A percentile compares a stretch with the other conserved stretches of the same genome.
Conservation (phyloP, 2,329 filamentous ascomycete genomes). For the Botrytis porri region DNA sequence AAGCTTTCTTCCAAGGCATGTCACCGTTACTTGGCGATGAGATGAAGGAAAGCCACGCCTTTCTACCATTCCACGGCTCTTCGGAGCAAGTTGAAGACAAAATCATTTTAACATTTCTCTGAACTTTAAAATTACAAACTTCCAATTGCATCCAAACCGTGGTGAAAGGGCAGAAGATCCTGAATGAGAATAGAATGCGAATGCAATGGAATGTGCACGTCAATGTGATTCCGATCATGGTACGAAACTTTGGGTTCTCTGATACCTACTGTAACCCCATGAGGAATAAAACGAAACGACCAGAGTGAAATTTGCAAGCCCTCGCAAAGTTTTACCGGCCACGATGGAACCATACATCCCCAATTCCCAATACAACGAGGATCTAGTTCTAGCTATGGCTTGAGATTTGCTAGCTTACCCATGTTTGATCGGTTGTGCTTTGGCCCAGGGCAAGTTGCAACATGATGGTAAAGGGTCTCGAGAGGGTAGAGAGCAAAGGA, state of each 20-base stretch:
- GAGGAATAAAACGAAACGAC: conserved; percentile 4
- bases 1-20: conserved; percentile 19
- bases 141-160: neutral
- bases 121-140: neutral
- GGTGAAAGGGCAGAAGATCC: neutral
- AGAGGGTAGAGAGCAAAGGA: neutral
- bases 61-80: neutral
- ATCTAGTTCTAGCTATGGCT: neutral
- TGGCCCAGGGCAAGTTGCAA: neutral
- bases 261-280: neutral
- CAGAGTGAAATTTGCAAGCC: neutral
- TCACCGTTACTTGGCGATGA: conserved; percentile 17
- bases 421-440: neutral
- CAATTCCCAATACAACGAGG: neutral
- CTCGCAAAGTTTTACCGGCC: neutral
- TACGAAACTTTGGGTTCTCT: neutral
- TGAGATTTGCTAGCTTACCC: neutral
- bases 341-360: neutral
- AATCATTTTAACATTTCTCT: neutral
- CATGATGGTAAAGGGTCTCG: neutral
- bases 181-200: neutral
- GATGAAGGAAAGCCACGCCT: conserved; percentile 10
- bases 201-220: neutral
- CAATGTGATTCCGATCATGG: neutral
- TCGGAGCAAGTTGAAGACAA: neutral